Percentiles rank a stretch among this genome's conserved stretches.
Evolutionary conservation across 2,329 filamentous ascomycete species (phyloP).

Genomic region (Botrytis hyacinthi): DNA sequence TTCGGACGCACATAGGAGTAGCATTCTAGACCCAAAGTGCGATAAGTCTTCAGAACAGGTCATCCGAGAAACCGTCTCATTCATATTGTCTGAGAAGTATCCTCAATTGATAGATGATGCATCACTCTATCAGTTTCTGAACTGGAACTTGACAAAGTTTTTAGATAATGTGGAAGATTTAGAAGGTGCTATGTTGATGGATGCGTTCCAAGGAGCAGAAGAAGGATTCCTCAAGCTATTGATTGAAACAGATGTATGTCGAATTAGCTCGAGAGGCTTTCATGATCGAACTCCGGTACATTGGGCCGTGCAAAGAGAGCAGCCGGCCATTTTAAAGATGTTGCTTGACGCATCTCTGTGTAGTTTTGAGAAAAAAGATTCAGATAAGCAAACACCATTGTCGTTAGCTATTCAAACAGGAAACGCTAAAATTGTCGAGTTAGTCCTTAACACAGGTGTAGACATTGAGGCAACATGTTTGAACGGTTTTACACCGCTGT

Average conservation of each 20-base stretch:
- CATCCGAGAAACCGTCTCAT: background rate
- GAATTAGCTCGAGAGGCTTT: constrained; percentile 22
- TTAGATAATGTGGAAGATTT: background rate
- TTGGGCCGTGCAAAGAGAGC: constrained; percentile 2
- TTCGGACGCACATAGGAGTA: background rate
- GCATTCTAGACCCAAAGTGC: background rate
- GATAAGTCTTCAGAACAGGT: background rate
- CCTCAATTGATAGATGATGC: background rate
- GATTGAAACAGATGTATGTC: constrained; percentile 16
- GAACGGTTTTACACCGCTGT: constrained; percentile 2
- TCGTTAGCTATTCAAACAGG: background rate
- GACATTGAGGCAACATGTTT: background rate
- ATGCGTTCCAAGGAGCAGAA: background rate
- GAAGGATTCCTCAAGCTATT: background rate
- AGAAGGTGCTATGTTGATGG: background rate
- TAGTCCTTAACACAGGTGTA: background rate
- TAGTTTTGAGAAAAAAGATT: background rate
- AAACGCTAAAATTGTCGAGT: background rate
- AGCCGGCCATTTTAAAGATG: background rate
- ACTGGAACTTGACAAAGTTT: constrained; percentile 10
- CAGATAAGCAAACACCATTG: background rate
- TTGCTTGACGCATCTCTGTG: constrained; percentile 5
- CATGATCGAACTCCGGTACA: constrained; percentile 3
- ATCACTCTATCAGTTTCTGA: background rate
- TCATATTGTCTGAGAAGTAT: constrained; percentile 9